Evolutionary conservation across 176 grass and related monocot species (phyloP), one percentile per base, ranked within the genome.

Genomic region (Areca catechu): DNA sequence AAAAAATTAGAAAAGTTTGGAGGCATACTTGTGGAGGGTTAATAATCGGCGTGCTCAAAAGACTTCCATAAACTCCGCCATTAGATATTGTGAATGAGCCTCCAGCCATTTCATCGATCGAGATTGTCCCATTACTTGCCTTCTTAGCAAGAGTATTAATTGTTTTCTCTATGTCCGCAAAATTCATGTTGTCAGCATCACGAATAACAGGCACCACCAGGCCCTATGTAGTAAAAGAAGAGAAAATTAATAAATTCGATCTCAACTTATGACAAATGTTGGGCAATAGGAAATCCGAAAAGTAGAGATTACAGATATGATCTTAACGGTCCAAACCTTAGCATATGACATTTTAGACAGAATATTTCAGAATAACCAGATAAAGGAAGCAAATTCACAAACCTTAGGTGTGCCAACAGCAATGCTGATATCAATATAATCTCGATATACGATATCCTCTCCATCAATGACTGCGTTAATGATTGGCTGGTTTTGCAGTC

Each of bases 381-480:
- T 58, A 22, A 19, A 75, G 54, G 19, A 16, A 56, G 18, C 23
- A 50, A 16, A 71, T 52, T 5, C 28, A 47, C 52, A 56, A 54
- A 84, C 90, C 90, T 95, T 90, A 19, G 86, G 77, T 68, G 92
- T 97, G 66, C 92, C 92, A 71, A 97, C 92, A 63, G 86, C 92
- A 72, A 97, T 85, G 61, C 92, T 91, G 58, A 97, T 61, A 5
- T 97, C 86, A 18, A 97, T 47, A 2, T 97, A 97, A 71, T 97
- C 92, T 56, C 92, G 83, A 56, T 88, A 97, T 76, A 97, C 88
- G 56, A 97, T 97, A 58, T 97, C 92, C 77, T 97, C 92, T 3
- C 92, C 86, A 21, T 97, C 86, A 16, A 97, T 97, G 53, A 97
- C 86, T 61, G 92, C 86, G 74, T 97, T 91, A 43, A 97, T 85